phyloP scores from a whole-genome alignment of 2,329 filamentous ascomycete genomes.

The Colletotrichum siamense region DNA sequence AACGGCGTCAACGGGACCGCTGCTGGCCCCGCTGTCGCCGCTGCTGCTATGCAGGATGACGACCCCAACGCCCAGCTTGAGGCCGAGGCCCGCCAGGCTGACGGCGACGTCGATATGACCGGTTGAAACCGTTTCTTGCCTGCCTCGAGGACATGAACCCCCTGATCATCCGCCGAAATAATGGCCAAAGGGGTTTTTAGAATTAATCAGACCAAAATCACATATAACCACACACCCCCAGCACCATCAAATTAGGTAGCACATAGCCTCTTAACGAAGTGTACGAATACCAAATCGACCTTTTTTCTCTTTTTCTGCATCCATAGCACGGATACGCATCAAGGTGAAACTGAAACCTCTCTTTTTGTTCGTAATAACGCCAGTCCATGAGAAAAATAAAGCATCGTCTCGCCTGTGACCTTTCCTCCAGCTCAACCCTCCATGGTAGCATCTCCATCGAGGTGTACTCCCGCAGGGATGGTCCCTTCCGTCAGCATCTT shows the following conservation, averaged over 20 bases:
- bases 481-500: constrained; percentile 90
- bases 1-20: constrained; percentile 22
- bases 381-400: background rate
- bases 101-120: constrained; percentile 66
- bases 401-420: background rate
- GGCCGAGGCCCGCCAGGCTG: constrained; percentile 57
- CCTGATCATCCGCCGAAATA: background rate
- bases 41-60: constrained; percentile 24
- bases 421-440: constrained; percentile 53
- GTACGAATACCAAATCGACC: background rate
- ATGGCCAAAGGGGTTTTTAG: background rate
- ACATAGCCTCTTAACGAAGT: background rate
- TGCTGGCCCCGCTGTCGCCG: background rate
- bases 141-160: background rate
- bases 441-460: constrained; percentile 58
- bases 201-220: background rate
- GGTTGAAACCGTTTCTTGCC: constrained; percentile 39
- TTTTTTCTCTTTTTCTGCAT: background rate
- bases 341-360: background rate
- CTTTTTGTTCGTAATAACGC: constrained; percentile 8
- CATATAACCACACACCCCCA: background rate
- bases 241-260: background rate
- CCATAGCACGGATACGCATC: background rate
- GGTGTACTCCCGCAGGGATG: constrained; percentile 72
- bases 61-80: constrained; percentile 61